These are phyloP conservation scores for Nemania abortiva DNA, from an alignment of 2,329 filamentous ascomycete species.

Conservation along the genomic window DNA sequence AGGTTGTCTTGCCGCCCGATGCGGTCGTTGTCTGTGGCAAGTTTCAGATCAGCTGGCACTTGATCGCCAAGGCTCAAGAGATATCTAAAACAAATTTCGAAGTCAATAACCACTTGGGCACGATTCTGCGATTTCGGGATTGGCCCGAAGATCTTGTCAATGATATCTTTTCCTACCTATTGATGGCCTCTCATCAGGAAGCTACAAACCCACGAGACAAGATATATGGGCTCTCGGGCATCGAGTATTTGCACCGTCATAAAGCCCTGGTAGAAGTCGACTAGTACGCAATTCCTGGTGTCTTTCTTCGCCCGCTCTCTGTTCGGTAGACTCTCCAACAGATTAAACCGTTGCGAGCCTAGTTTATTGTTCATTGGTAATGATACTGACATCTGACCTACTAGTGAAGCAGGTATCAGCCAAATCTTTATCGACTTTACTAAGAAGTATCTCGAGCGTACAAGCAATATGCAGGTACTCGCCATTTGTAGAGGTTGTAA, in stretches of 20 bases:
- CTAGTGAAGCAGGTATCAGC: conserved; percentile 13
- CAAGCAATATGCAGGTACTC: conserved; percentile 26
- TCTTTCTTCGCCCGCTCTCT: not conserved
- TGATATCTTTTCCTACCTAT: conserved; percentile 27
- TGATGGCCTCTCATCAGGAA: conserved; percentile 32
- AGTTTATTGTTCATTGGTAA: not conserved
- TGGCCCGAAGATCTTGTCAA: conserved; percentile 25
- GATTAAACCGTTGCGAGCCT: no score
- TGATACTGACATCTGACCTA: conserved; percentile 7
- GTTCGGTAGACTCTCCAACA: not conserved
- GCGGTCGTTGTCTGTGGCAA: conserved; percentile 32
- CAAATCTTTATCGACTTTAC: conserved; percentile 29
- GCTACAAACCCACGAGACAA: conserved; percentile 33
- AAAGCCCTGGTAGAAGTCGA: conserved; percentile 28
- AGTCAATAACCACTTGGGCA: conserved; percentile 26
- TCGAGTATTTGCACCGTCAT: conserved; percentile 9
- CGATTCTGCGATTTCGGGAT: conserved; percentile 21
- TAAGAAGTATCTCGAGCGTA: conserved; percentile 24
- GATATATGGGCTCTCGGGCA: conserved; percentile 37
- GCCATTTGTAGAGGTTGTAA: conserved; percentile 31
- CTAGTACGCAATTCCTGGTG: conserved; percentile 23
- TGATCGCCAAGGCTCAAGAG: conserved; percentile 20
- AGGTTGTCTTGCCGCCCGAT: conserved; percentile 25
- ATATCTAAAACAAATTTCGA: conserved; percentile 26
- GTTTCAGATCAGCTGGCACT: conserved; percentile 30